Evolutionary conservation across 768 basidiomycete species (phyloP).

Genomic region (Pisolithus marmoratus): DNA sequence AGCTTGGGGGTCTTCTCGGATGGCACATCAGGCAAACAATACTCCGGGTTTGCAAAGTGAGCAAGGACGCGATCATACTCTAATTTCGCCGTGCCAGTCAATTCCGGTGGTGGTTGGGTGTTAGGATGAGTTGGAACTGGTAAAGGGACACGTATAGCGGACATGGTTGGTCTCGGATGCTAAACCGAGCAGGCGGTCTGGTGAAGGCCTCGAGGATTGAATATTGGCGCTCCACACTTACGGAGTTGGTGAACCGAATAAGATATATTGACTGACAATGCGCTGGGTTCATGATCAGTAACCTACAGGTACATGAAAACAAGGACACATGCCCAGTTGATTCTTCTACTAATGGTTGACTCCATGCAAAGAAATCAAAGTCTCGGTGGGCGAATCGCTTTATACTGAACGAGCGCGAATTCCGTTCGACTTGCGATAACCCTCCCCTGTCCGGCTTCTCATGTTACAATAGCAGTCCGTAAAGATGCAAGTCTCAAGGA

Average conservation of each 20-base stretch:
- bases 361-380: no score
- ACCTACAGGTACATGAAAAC: no score
- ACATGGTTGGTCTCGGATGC: neutral
- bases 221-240: neutral
- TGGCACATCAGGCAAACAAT: conserved; percentile 43
- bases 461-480: no score
- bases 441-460: no score
- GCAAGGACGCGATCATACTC: conserved; percentile 49
- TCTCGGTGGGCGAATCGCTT: no score
- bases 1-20: conserved; percentile 38
- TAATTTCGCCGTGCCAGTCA: conserved; percentile 41
- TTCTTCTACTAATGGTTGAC: conserved; percentile 70
- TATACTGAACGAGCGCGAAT: no score
- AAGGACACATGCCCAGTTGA: no score
- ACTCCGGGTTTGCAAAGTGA: conserved; percentile 53
- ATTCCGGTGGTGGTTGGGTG: conserved; percentile 28
- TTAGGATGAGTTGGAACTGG: conserved; percentile 21
- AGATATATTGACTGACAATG: neutral
- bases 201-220: neutral
- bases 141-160: conserved; percentile 14
- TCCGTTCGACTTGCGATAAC: no score
- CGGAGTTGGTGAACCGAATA: neutral
- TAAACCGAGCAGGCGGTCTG: neutral
- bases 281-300: neutral
- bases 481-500: no score